Conservation (phyloP, 73 alveolate species). For the Uronychia binucleata region DNA sequence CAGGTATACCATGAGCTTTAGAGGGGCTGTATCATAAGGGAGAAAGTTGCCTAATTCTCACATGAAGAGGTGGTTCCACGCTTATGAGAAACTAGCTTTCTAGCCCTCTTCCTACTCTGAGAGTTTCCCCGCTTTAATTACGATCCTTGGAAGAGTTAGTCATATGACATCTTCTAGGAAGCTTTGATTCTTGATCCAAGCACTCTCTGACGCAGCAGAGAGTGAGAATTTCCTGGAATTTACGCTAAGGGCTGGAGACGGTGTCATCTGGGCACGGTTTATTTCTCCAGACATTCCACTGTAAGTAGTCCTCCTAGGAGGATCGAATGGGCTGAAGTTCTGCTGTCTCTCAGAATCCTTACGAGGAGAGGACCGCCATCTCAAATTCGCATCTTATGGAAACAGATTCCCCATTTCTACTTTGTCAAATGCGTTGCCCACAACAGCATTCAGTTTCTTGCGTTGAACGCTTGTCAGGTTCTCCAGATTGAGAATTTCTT, state of each 20-base stretch:
- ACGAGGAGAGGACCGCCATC: neutral
- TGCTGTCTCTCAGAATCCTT: neutral
- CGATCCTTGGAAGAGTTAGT: neutral
- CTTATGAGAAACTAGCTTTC: neutral
- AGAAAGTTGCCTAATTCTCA: conserved; percentile 15
- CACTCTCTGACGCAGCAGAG: neutral
- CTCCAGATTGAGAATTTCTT: conserved; percentile 55
- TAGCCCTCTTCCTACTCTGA: neutral
- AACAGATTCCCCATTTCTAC: neutral
- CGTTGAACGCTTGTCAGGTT: neutral
- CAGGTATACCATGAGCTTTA: conserved; percentile 19
- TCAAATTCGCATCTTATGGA: neutral
- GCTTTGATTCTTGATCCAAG: neutral
- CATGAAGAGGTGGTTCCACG: too few relatives aligned
- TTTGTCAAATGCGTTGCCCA: neutral
- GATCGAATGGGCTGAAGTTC: neutral
- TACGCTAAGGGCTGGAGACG: neutral
- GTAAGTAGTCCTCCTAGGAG: neutral
- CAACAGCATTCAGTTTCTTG: neutral
- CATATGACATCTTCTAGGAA: neutral
- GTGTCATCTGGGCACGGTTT: neutral
- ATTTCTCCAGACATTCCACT: neutral
- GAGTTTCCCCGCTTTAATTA: neutral
- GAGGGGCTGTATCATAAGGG: neutral
- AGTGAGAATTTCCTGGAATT: neutral